Conservation (phyloP, 2,329 filamentous ascomycete species). For the Arachnopeziza araneosa region DNA sequence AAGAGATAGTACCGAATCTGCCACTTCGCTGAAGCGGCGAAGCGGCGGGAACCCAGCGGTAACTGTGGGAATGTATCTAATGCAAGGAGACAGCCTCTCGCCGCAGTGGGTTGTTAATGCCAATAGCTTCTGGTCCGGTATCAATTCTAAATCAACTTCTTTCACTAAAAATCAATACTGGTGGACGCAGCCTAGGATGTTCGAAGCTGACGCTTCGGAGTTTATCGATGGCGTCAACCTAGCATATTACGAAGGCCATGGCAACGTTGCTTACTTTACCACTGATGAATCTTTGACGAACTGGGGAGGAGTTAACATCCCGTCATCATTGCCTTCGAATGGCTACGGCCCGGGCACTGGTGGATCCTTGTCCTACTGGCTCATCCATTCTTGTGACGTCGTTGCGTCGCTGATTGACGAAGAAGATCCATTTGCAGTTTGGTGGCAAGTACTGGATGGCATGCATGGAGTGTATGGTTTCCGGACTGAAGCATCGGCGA, state of each 20-base stretch:
- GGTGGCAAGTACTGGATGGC: not conserved
- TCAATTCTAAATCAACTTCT: not conserved
- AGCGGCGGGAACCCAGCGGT: not conserved
- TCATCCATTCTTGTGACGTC: not conserved
- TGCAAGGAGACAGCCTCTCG: not conserved
- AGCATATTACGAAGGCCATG: not conserved
- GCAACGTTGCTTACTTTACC: not conserved
- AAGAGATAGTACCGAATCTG: not conserved
- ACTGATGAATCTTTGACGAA: not conserved
- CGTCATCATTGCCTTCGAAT: not conserved
- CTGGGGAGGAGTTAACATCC: not conserved
- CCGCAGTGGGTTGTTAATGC: not conserved
- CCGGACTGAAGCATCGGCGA: not conserved
- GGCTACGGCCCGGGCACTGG: not conserved
- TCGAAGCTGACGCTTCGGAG: not conserved
- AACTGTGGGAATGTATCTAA: not conserved
- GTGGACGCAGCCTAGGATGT: not conserved
- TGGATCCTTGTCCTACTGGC: not conserved
- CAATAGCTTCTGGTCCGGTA: not conserved
- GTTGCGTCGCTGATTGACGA: not conserved
- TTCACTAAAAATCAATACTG: not conserved
- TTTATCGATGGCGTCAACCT: not conserved
- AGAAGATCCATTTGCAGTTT: not conserved
- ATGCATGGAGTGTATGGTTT: not conserved
- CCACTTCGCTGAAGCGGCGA: not conserved